Base-by-base conservation (phyloP, 306 rosid genomes). In the Crotalaria pallida region DNA sequence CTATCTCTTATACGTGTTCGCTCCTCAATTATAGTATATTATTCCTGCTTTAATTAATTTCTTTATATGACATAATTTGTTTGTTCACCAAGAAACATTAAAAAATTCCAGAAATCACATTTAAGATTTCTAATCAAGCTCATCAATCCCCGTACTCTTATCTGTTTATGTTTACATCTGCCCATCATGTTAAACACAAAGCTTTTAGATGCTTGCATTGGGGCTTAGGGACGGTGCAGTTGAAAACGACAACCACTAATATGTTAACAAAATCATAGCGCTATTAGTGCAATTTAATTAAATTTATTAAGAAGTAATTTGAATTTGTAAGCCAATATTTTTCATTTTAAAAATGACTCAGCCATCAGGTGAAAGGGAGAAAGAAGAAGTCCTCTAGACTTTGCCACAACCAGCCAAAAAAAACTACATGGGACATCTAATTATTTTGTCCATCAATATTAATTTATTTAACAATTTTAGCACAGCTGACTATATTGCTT, bases 1-100 rank as follows among this genome's bases (percentile, higher is more conserved):
- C 81, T 84, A 78, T 87, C 89, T 72, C 7, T 55, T 82, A 15
- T 80, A 60, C 86, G 74, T 69, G 71, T 16, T 67, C 56, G 9
- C 65, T 70, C 66, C n/a, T 55, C 72, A 67, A 24, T 65, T 56
- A 18, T 75, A 50, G n/a, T n/a, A n/a, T n/a, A n/a, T n/a, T 61
- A n/a, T n/a, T 65, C 18, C 27, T 80, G 43, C 51, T n/a, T n/a
- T n/a, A n/a, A n/a, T n/a, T n/a, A n/a, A n/a, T 71, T 27, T 33
- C 45, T 74, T 19, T 68, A 44, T 29, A 15, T 81, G 47, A 76
- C 79, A 64, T 67, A 33, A 58, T 83, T 77, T 75, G 81, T 74
- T 81, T 83, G 82, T 76, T 81, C 71, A 56, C 85, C 80, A 73
- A 76, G 64, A 76, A 57, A 75, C 66, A 29, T 74, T 65, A 70